Percentiles rank a stretch among this genome's conserved stretches.
phyloP scores from a whole-genome alignment of 2,329 filamentous ascomycete genomes.

The Blastomyces parvus region DNA sequence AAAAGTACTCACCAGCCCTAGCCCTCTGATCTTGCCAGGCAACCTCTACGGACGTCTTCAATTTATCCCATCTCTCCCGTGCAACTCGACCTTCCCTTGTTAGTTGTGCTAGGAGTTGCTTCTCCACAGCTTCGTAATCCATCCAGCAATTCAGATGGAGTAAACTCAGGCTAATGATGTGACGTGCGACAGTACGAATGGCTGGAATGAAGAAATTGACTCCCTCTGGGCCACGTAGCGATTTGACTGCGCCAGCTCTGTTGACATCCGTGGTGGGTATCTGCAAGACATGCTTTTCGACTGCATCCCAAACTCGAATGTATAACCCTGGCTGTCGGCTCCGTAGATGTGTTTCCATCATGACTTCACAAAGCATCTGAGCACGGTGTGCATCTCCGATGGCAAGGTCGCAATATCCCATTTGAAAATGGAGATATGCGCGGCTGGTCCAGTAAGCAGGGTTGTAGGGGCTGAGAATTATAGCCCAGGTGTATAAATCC shows the following conservation, averaged over 20 bases:
- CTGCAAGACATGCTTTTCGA: conserved; percentile 26
- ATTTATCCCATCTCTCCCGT: conserved; percentile 14
- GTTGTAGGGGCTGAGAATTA: conserved; percentile 29
- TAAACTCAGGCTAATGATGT: conserved; percentile 26
- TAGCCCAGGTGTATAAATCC: conserved; percentile 31
- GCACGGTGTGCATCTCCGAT: conserved; percentile 32
- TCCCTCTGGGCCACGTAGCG: conserved; percentile 21
- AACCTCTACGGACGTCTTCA: conserved; percentile 9
- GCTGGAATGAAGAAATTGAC: conserved; percentile 25
- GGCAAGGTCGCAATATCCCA: conserved; percentile 28
- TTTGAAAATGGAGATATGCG: conserved; percentile 28
- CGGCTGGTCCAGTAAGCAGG: conserved; percentile 31
- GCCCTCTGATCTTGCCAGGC: conserved; percentile 7
- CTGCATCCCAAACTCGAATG: conserved; percentile 23
- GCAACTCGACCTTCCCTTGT: conserved; percentile 19
- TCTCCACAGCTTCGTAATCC: conserved; percentile 21
- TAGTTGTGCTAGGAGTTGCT: conserved; percentile 15
- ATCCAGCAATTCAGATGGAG: conserved; percentile 25
- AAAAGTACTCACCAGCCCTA: conserved; percentile 18
- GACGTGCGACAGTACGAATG: conserved; percentile 22
- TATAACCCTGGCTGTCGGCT: conserved; percentile 24
- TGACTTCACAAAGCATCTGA: conserved; percentile 26
- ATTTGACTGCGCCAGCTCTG: conserved; percentile 14
- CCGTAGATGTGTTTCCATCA: conserved; percentile 18
- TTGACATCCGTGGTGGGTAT: conserved; percentile 5